Conservation (phyloP, 768 basidiomycete genomes). For the Trametes gibbosa region DNA sequence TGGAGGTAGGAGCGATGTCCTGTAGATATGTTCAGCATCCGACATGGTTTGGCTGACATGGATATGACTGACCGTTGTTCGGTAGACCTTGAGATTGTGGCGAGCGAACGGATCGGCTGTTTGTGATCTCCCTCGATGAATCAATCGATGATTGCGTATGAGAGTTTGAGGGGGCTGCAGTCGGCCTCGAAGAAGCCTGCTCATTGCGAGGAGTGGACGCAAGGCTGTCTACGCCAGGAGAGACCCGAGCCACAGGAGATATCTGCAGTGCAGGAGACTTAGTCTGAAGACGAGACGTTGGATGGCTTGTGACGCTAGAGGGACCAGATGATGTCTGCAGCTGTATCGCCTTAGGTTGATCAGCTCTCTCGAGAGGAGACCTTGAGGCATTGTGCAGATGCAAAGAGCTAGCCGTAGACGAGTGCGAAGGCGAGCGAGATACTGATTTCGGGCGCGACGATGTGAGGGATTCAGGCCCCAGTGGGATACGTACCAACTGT, state of each 20-base stretch:
- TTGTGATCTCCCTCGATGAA: background rate
- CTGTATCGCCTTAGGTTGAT: constrained; percentile 4
- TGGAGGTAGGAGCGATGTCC: constrained; percentile 5
- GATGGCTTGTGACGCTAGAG: background rate
- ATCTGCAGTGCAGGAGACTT: constrained; percentile 11
- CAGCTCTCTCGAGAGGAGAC: background rate
- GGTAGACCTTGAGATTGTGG: background rate
- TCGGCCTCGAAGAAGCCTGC: background rate
- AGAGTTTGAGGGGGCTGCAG: background rate
- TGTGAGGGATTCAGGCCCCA: background rate
- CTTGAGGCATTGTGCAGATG: background rate
- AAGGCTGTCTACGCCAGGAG: background rate
- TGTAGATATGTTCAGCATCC: background rate
- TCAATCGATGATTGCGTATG: background rate
- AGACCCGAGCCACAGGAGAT: background rate
- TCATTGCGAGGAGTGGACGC: background rate
- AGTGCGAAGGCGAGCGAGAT: constrained; percentile 13
- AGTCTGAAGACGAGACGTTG: background rate
- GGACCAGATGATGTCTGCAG: background rate
- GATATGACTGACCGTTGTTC: background rate
- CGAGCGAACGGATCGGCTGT: background rate
- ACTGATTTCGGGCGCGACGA: background rate
- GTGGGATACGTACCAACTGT: constrained; percentile 3
- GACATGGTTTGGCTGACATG: background rate
- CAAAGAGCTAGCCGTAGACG: constrained; percentile 6